Conservation (phyloP, 2,329 filamentous ascomycete genomes). For the Ophiostoma populinum region DNA sequence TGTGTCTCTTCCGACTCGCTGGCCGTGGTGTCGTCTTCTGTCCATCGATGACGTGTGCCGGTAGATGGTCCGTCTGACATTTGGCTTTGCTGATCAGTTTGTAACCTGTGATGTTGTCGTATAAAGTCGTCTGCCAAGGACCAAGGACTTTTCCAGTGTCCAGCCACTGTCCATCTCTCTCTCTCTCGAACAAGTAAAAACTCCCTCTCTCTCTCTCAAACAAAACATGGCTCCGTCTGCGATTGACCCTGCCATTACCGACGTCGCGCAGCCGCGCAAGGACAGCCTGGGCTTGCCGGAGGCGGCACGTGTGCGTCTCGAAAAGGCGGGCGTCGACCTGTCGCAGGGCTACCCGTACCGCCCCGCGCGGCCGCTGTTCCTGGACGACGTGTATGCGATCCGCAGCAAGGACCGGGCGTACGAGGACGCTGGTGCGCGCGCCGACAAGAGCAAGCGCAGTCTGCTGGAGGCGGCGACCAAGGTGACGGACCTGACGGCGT, state of each 20-base stretch:
- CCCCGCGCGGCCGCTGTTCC: slow-evolving; percentile 46
- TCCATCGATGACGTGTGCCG: no score
- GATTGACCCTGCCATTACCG: slow-evolving; percentile 44
- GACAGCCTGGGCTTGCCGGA: slow-evolving; percentile 46
- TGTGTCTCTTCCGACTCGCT: no score
- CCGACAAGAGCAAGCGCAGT: slow-evolving; percentile 45
- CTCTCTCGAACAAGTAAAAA: no score
- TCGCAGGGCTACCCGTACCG: slow-evolving; percentile 56
- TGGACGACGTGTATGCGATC: slow-evolving; percentile 53
- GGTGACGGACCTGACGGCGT: slow-evolving; percentile 41
- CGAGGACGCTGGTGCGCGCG: slow-evolving; percentile 43
- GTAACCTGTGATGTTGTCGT: no score
- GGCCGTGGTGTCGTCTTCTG: no score
- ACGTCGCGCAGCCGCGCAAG: slow-evolving; percentile 44
- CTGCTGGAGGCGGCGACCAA: slow-evolving; percentile 43
- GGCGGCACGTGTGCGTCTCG: slow-evolving; percentile 36
- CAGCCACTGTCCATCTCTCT: no score
- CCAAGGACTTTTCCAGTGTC: no score
- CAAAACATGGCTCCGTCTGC: slow-evolving; percentile 33
- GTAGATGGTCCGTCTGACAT: no score
- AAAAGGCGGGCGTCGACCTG: slow-evolving; percentile 52
- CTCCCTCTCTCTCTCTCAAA: background rate
- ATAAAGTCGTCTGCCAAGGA: no score
- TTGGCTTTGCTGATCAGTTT: no score
- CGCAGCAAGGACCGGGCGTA: slow-evolving; percentile 37